phyloP scores from a whole-genome alignment of 805 yeast genomes.

The Kluyveromyces nonfermentans region DNA sequence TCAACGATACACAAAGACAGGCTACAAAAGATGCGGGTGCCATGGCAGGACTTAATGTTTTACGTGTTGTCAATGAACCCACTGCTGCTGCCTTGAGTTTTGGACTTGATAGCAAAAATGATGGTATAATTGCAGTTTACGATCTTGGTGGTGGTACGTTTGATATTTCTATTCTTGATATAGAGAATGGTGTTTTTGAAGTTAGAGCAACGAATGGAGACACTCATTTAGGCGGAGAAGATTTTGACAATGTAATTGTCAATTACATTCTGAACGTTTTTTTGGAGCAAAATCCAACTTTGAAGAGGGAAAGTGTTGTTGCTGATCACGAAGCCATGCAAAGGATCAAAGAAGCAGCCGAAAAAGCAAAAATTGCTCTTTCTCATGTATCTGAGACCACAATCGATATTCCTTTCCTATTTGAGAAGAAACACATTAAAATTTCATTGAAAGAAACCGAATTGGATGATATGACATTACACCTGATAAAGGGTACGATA shows the following conservation, averaged over 20 bases:
- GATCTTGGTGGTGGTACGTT: conserved; percentile 85
- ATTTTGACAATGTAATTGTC: conserved; percentile 61
- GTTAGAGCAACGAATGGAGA: conserved; percentile 79
- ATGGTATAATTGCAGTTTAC: conserved; percentile 41
- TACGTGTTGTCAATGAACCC: conserved; percentile 75
- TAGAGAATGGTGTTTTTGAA: conserved; percentile 74
- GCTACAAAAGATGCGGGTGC: conserved; percentile 77
- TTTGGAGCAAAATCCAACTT: conserved; percentile 40
- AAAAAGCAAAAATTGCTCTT: conserved; percentile 63
- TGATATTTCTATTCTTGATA: conserved; percentile 69
- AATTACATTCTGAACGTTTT: conserved; percentile 49
- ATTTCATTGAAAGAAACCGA: conserved; percentile 53
- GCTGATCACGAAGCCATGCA: conserved; percentile 51
- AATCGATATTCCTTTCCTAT: conserved; percentile 61
- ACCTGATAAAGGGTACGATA: conserved; percentile 56
- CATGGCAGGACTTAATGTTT: conserved; percentile 64
- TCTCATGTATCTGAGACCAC: conserved; percentile 55
- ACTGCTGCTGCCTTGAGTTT: conserved; percentile 82
- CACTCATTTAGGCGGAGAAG: conserved; percentile 82
- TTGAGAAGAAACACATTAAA: conserved; percentile 52
- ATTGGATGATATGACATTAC: conserved; percentile 56
- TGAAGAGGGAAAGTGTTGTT: conserved; percentile 30
- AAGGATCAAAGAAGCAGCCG: conserved; percentile 73
- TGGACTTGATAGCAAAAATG: conserved; percentile 50
- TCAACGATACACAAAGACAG: conserved; percentile 73